Base-by-base conservation (phyloP, 495 filamentous ascomycete species). In the Penicillium canescens region DNA sequence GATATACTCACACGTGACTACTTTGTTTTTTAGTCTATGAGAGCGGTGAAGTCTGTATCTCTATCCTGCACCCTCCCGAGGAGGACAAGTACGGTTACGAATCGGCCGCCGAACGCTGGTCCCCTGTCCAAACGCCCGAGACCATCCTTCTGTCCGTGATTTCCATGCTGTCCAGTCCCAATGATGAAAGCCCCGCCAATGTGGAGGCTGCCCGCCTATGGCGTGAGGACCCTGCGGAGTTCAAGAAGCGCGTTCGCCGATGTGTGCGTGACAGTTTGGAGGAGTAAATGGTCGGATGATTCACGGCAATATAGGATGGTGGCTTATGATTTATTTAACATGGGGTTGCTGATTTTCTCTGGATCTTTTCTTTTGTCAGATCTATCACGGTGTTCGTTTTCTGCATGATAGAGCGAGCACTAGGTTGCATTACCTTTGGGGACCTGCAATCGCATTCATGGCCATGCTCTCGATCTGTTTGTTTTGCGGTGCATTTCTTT, bases 61-160 rank as follows among this genome's bases (percentile, higher is more conserved):
- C 89, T 33, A 98, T 98, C 75, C 79, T 98, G 20, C 95, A 98
- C 73, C 90, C 92, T 1, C 95, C 95, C 1, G 92, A 92, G 75
- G 92, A 97, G 64, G 94, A 98, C 67, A 88, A 91, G 62, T 96
- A 90, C 72, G 93, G 94, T 21, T 98, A 98, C 70, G 95, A 98
- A 69, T 80, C 81, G 11, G 91, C 90, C n/a, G 78, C 84, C 28
- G 94, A 98, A 78, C 83, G 94, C 42, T 98, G 94, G 94, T 90
- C 83, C 20, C 94, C 94, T n/a, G 94, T 98, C 1, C 94, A 98
- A 70, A 93, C 89, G 2, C 95, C 96, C 41, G 95, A 98, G 74
- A 93, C 91, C 3, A 98, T 98, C 49, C 76, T 98, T 12, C 67
- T 98, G 8, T 92, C 88, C 50, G 91, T 96, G 12, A 95, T 98